Conservation (phyloP, 2,329 filamentous ascomycete genomes). For the Cylindrodendrum hubeiense region DNA sequence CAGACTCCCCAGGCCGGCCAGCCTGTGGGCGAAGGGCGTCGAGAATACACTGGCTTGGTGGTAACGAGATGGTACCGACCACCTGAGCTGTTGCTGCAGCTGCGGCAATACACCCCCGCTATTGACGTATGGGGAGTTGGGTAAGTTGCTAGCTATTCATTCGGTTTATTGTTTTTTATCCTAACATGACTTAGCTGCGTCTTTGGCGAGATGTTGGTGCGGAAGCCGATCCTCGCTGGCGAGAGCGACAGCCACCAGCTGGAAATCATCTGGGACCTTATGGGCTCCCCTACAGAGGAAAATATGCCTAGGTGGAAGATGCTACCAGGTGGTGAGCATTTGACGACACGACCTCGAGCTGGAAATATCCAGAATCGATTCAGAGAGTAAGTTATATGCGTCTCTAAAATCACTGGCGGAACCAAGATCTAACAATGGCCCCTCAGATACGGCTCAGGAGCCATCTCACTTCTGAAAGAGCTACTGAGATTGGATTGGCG, state of each 20-base stretch:
- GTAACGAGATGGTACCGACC: conserved; percentile 98
- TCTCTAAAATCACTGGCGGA: background rate
- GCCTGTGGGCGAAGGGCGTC: conserved; percentile 84
- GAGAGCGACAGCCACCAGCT: conserved; percentile 91
- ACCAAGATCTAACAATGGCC: conserved; percentile 28
- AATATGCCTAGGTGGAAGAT: conserved; percentile 92
- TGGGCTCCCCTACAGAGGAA: conserved; percentile 89
- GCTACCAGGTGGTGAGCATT: conserved; percentile 83
- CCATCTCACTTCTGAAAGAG: conserved; percentile 83
- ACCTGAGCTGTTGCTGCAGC: conserved; percentile 88
- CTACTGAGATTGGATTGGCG: conserved; percentile 91
- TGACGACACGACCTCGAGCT: conserved; percentile 72
- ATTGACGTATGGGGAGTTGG: conserved; percentile 99
- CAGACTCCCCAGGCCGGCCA: conserved; percentile 79
- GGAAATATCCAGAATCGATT: conserved; percentile 81
- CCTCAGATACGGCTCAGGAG: conserved; percentile 73
- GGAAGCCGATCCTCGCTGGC: conserved; percentile 91
- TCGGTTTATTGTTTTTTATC: background rate
- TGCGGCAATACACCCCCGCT: conserved; percentile 94
- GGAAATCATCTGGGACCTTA: conserved; percentile 92
- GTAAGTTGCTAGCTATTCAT: conserved; percentile 62
- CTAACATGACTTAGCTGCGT: conserved; percentile 77
- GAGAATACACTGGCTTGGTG: conserved; percentile 96
- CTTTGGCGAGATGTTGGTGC: conserved; percentile 96
- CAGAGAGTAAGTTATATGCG: conserved; percentile 67